These are phyloP conservation scores for Sugiyamaella sp. DNA, from an alignment of 1,139 yeast species.

Conservation along the genomic window DNA sequence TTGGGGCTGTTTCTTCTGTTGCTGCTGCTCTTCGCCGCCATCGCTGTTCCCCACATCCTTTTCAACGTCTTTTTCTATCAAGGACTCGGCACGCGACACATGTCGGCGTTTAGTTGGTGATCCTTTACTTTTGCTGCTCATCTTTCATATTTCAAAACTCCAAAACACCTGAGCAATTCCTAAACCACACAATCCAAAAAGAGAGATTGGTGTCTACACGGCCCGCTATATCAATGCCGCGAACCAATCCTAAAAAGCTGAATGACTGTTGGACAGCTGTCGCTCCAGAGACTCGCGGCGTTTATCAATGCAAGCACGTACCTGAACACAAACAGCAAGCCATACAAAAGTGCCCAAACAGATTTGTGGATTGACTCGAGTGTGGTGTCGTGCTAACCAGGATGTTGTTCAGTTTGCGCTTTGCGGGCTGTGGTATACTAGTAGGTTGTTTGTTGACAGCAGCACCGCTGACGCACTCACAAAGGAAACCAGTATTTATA, in stretches of 20 bases:
- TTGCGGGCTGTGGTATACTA: too few species aligned
- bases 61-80: neutral
- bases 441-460: neutral
- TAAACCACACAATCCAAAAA: neutral
- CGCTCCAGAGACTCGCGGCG: too few species aligned
- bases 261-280: too few species aligned
- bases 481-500: neutral
- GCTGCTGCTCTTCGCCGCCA: neutral
- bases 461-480: neutral
- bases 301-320: neutral
- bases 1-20: neutral
- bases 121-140: constrained; percentile 20
- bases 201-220: neutral
- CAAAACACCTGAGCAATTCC: too few species aligned
- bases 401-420: neutral
- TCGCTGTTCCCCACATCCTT: neutral
- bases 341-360: neutral
- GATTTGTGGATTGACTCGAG: too few species aligned
- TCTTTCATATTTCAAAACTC: constrained; percentile 14
- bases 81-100: constrained; percentile 20
- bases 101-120: constrained; percentile 23
- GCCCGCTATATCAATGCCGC: too few species aligned
- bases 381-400: too few species aligned
- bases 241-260: neutral
- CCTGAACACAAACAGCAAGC: neutral